Evolutionary conservation across 1,284 basidiomycete genomes (phyloP).

Genomic region (Kwoniella shivajii): DNA sequence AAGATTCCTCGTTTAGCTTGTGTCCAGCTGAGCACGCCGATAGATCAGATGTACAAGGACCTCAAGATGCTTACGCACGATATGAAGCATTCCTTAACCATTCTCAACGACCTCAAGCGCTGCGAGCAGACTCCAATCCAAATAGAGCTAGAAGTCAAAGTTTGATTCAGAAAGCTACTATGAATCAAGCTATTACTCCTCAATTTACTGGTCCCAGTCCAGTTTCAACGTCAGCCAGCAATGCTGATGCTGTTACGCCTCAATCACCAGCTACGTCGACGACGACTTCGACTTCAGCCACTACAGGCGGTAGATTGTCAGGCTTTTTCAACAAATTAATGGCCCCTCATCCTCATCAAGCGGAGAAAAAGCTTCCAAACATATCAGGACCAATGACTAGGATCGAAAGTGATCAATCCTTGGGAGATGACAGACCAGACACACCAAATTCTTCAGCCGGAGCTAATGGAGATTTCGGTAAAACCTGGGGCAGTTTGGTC

Average conservation of each 20-base stretch:
- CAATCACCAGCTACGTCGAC: slow-evolving; percentile 10
- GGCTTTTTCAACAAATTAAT: slow-evolving; percentile 42
- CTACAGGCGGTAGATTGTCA: slow-evolving; percentile 28
- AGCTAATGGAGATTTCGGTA: slow-evolving; percentile 29
- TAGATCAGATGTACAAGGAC: slow-evolving; percentile 30
- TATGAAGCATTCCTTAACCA: slow-evolving; percentile 75
- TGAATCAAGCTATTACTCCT: slow-evolving; percentile 9
- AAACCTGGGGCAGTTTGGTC: slow-evolving; percentile 90
- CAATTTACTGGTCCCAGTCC: slow-evolving; percentile 14
- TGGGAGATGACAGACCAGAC: slow-evolving; percentile 1
- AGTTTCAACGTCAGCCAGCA: background rate
- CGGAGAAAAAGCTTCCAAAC: slow-evolving; percentile 30
- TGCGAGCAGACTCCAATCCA: background rate
- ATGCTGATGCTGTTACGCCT: background rate
- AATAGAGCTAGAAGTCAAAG: slow-evolving; percentile 7
- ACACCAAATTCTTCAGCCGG: background rate
- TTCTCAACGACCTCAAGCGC: slow-evolving; percentile 38
- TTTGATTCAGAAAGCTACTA: slow-evolving; percentile 4
- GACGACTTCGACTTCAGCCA: slow-evolving; percentile 1
- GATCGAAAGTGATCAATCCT: slow-evolving; percentile 10
- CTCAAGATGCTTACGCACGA: slow-evolving; percentile 87
- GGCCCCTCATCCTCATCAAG: slow-evolving; percentile 8
- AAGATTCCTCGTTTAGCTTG: background rate
- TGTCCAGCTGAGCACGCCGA: background rate
- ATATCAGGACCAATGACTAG: slow-evolving; percentile 52